These are phyloP conservation scores for Capronia epimyces DNA, from an alignment of 2,329 filamentous ascomycete genomes.

Conservation along the genomic window DNA sequence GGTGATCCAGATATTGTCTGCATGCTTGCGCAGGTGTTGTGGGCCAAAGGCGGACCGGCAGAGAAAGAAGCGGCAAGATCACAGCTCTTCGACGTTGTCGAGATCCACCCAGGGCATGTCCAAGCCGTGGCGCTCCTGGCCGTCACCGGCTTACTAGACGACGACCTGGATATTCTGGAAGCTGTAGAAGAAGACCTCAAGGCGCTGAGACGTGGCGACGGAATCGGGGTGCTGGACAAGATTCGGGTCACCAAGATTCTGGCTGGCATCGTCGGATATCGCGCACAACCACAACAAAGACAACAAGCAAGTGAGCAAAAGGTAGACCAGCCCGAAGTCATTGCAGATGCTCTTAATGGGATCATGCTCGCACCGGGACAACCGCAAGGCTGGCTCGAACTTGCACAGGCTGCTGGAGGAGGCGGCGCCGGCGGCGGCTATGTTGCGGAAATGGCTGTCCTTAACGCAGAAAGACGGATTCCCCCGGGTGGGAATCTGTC, in stretches of 20 bases:
- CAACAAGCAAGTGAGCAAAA: conserved; percentile 31
- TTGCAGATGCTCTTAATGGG: conserved; percentile 65
- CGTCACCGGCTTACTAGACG: conserved; percentile 74
- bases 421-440: conserved; percentile 47
- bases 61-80: conserved; percentile 71
- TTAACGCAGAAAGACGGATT: conserved; percentile 68
- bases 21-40: conserved; percentile 82
- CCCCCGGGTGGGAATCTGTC: conserved; percentile 66
- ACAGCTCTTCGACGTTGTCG: conserved; percentile 73
- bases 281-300: conserved; percentile 32
- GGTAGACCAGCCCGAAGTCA: conserved; percentile 45
- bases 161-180: conserved; percentile 70
- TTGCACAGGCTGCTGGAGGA: conserved; percentile 58
- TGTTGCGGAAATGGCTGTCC: conserved; percentile 70
- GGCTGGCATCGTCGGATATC: conserved; percentile 62
- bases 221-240: conserved; percentile 59
- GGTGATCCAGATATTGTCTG: conserved; percentile 75
- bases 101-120: conserved; percentile 67
- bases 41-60: conserved; percentile 74
- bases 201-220: conserved; percentile 61
- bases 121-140: conserved; percentile 76
- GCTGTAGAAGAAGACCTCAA: conserved; percentile 76
- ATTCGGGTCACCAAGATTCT: conserved; percentile 68
- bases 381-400: conserved; percentile 72
- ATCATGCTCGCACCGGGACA: conserved; percentile 76